Percentiles rank a stretch among this genome's conserved stretches.
Evolutionary conservation across 2,329 filamentous ascomycete genomes (phyloP).

Genomic region (Paecilomyces dactylethromorphus): DNA sequence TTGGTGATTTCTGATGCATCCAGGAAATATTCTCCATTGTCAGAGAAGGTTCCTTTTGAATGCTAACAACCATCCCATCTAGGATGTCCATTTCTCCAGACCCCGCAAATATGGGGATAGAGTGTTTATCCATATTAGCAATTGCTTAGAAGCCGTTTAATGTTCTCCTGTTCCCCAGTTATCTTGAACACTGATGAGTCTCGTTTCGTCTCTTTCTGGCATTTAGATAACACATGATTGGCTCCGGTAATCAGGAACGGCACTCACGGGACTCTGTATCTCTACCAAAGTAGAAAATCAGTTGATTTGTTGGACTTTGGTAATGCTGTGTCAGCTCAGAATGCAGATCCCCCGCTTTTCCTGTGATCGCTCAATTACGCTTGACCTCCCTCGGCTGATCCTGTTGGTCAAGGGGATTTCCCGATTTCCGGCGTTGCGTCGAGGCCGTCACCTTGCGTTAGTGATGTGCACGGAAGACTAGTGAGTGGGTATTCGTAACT

Average conservation of each 20-base stretch:
- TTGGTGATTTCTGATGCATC: not conserved
- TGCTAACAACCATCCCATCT: not conserved
- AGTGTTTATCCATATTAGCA: not conserved
- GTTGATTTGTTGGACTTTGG: not conserved
- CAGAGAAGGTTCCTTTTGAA: not conserved
- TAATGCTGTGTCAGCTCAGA: not conserved
- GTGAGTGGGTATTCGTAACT: not conserved
- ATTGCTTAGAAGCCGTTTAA: not conserved
- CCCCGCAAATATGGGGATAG: not conserved
- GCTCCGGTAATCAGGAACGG: not conserved
- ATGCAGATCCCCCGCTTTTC: not conserved
- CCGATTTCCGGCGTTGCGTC: not conserved
- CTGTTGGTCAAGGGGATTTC: not conserved
- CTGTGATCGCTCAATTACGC: not conserved
- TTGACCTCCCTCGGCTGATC: not conserved
- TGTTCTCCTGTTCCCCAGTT: not conserved
- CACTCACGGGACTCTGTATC: not conserved
- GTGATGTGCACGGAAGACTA: not conserved
- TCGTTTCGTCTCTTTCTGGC: not conserved
- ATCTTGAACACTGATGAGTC: not conserved
- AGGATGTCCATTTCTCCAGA: not conserved
- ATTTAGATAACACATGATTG: not conserved
- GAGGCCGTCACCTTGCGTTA: not conserved
- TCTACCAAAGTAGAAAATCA: not conserved
- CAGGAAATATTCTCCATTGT: not conserved